These are phyloP conservation scores for Populus simonii DNA, from an alignment of 345 rosid species.

Conservation along the genomic window DNA sequence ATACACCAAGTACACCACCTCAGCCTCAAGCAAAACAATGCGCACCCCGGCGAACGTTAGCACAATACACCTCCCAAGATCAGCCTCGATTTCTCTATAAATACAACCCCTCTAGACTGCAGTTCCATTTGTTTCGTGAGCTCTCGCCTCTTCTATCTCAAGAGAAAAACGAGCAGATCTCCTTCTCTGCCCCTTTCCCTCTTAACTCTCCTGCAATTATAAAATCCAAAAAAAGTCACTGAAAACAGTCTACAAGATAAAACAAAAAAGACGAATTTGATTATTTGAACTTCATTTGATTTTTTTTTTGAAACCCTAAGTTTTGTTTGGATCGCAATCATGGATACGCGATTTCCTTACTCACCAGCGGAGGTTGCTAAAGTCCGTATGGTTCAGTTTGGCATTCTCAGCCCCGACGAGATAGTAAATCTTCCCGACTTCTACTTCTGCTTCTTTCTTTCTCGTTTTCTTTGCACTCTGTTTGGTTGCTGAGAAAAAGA, in stretches of 20 bases:
- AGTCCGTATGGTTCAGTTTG: conserved; percentile 88
- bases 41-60: neutral
- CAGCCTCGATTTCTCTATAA: conserved; percentile 9
- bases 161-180: neutral
- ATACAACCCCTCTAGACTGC: neutral
- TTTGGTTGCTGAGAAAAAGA: conserved; percentile 10
- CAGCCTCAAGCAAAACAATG: neutral
- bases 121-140: neutral
- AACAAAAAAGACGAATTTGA: neutral
- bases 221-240: neutral
- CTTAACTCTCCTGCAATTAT: neutral
- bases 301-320: conserved; percentile 11
- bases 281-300: neutral
- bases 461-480: neutral
- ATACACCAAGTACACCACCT: too few species aligned
- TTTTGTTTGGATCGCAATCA: conserved; percentile 2
- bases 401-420: conserved; percentile 93
- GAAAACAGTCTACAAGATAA: neutral
- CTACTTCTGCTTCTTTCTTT: conserved; percentile 1
- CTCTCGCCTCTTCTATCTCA: neutral
- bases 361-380: conserved; percentile 96
- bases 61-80: neutral
- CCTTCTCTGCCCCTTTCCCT: neutral
- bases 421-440: conserved; percentile 51
- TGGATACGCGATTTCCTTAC: conserved; percentile 67